phyloP scores from a whole-genome alignment of 1,139 yeast species.

The Spathaspora sp. region DNA sequence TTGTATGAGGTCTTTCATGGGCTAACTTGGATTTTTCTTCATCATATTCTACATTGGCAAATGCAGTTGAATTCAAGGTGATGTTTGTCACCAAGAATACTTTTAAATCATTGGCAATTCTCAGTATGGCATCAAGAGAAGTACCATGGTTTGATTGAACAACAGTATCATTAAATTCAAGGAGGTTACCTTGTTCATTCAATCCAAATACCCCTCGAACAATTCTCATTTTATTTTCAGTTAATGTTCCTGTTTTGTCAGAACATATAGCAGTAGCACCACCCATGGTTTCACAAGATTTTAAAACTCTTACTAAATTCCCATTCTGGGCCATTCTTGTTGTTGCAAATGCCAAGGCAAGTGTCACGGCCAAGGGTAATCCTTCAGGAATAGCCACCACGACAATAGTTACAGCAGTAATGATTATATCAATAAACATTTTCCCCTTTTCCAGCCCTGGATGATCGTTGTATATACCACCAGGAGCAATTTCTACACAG shows the following conservation, averaged over 20 bases:
- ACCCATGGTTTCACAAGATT: constrained; percentile 98
- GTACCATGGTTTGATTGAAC: constrained; percentile 18
- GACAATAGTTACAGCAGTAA: constrained; percentile 86
- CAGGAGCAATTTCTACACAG: constrained; percentile 61
- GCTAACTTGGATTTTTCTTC: constrained; percentile 33
- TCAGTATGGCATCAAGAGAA: constrained; percentile 32
- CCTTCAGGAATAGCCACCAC: constrained; percentile 99
- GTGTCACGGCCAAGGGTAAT: constrained; percentile 91
- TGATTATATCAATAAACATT: constrained; percentile 77
- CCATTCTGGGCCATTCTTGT: constrained; percentile 97
- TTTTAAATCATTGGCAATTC: constrained; percentile 32
- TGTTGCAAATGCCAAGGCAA: constrained; percentile 96
- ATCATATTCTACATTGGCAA: constrained; percentile 58
- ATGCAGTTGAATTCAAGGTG: constrained; percentile 82
- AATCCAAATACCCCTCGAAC: constrained; percentile 70
- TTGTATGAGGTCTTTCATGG: constrained; percentile 28
- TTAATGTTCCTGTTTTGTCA: constrained; percentile 95
- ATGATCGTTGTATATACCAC: constrained; percentile 41
- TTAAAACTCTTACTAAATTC: constrained; percentile 88
- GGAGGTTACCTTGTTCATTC: constrained; percentile 13
- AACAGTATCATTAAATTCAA: constrained; percentile 46
- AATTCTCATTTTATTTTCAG: constrained; percentile 90
- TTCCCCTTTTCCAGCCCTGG: constrained; percentile 79
- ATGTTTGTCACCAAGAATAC: constrained; percentile 58
- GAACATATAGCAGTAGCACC: constrained; percentile 97